Percentiles rank a stretch among this genome's conserved stretches.
Conservation (phyloP, 495 filamentous ascomycete genomes). For the Chaetomium tenue region DNA sequence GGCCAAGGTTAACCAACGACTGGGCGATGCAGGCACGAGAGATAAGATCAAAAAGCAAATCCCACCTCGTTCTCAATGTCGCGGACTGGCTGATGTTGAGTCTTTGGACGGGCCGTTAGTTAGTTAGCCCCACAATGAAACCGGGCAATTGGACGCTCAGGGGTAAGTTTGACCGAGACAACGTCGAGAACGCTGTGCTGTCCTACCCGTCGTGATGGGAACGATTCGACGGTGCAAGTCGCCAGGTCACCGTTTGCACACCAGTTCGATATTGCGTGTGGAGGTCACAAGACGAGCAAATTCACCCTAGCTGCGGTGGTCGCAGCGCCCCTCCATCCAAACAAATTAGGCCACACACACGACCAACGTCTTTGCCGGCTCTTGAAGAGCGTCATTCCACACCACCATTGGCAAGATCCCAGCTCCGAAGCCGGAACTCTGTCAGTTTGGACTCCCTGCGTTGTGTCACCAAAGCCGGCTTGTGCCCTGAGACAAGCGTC, state of each 20-base stretch:
- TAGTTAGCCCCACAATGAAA: too few species aligned
- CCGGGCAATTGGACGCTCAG: too few species aligned
- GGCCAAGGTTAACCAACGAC: neutral
- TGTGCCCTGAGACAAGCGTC: neutral
- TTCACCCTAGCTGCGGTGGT: neutral
- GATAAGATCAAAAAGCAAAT: neutral
- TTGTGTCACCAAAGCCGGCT: neutral
- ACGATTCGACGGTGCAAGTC: neutral
- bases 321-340: neutral
- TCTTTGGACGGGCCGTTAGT: neutral
- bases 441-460: neutral
- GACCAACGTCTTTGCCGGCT: neutral
- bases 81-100: neutral
- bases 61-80: neutral
- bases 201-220: neutral
- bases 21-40: conserved; percentile 4
- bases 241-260: neutral
- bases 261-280: neutral
- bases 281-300: conserved; percentile 4
- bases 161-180: neutral
- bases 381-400: neutral
- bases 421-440: neutral
- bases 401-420: neutral
- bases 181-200: neutral
- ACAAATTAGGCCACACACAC: conserved; percentile 1